Percentiles rank a stretch among this genome's conserved stretches.
These are phyloP conservation scores for Stromatinia cepivora DNA, from an alignment of 2,329 filamentous ascomycete genomes.

Conservation along the genomic window DNA sequence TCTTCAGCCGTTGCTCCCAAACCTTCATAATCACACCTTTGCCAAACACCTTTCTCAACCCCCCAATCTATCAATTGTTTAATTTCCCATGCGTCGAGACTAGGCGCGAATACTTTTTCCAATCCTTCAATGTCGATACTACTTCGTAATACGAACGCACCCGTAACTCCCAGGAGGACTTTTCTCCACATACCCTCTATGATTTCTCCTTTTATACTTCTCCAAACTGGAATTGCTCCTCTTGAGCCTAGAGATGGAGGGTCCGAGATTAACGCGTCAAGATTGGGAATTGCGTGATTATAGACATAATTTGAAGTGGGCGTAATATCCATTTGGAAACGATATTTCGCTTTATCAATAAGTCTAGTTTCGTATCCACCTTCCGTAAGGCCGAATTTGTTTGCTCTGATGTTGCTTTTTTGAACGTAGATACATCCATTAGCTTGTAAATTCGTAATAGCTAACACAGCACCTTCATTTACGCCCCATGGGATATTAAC, in stretches of 20 bases:
- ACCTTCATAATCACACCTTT: constrained; percentile 16
- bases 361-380: constrained; percentile 70
- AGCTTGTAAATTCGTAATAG: constrained; percentile 64
- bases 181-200: constrained; percentile 64
- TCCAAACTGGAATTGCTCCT: constrained; percentile 68
- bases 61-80: constrained; percentile 61
- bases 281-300: constrained; percentile 51
- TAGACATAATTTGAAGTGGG: constrained; percentile 60
- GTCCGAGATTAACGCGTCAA: constrained; percentile 41
- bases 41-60: constrained; percentile 45
- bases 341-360: constrained; percentile 64
- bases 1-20: constrained; percentile 7
- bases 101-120: constrained; percentile 55
- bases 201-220: constrained; percentile 63
- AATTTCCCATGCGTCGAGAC: constrained; percentile 64
- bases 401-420: constrained; percentile 56
- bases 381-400: constrained; percentile 70
- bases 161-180: constrained; percentile 61
- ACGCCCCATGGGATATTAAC: constrained; percentile 44
- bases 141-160: constrained; percentile 62
- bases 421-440: constrained; percentile 56
- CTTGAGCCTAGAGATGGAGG: constrained; percentile 45
- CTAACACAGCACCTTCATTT: constrained; percentile 66
- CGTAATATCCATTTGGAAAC: constrained; percentile 60
- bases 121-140: constrained; percentile 56